These are phyloP conservation scores for Calonectria fujianensis DNA, from an alignment of 2,329 filamentous ascomycete species.

Conservation along the genomic window DNA sequence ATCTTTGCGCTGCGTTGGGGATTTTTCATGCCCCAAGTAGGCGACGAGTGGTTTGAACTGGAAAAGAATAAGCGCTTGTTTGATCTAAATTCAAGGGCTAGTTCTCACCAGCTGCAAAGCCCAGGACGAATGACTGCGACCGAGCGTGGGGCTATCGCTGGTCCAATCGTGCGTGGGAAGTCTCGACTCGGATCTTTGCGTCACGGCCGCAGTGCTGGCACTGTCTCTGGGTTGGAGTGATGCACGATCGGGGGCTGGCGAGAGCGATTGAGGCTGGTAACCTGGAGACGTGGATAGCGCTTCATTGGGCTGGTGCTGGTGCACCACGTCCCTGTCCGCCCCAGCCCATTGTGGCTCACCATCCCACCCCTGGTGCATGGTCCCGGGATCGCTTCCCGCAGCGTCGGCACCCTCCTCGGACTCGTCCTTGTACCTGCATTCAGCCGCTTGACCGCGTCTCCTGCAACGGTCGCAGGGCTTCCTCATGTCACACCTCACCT, in stretches of 20 bases:
- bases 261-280: background rate
- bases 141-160: background rate
- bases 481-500: slow-evolving; percentile 11
- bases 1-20: background rate
- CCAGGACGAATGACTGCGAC: slow-evolving; percentile 8
- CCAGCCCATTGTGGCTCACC: background rate
- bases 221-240: background rate
- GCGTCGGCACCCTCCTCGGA: background rate
- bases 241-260: background rate
- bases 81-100: background rate
- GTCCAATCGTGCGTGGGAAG: slow-evolving; percentile 13
- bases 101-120: background rate
- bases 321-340: background rate
- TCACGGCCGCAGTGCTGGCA: background rate
- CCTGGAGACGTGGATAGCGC: background rate
- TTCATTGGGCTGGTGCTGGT: background rate
- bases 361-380: background rate
- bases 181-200: slow-evolving; percentile 5
- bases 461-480: slow-evolving; percentile 19
- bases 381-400: background rate
- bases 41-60: slow-evolving; percentile 10
- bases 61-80: background rate
- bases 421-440: slow-evolving; percentile 24
- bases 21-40: background rate
- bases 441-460: slow-evolving; percentile 4